Base-by-base conservation (phyloP, 2,329 filamentous ascomycete species). In the Exophiala mesophila region DNA sequence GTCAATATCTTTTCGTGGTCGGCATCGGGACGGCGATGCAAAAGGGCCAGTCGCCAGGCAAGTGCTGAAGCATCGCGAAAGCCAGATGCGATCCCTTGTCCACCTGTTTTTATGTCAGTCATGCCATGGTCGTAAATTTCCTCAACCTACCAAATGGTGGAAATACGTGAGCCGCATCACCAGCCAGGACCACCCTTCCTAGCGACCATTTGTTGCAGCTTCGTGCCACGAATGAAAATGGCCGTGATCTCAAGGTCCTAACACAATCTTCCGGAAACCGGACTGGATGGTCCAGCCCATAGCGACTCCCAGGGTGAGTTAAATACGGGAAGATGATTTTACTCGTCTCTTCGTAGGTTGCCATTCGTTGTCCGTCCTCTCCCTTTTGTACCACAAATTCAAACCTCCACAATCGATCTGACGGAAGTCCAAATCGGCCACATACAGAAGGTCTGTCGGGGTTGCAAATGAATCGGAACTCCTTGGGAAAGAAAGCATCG, bases 41-140 rank as follows among this genome's bases (percentile, higher is more conserved):
- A 56, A 1, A 63, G 36, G 5, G 55, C 54, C 2, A 67, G 55
- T 5, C 65, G 58, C 65, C 64, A 68, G 9, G 64, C 57, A 3
- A 69, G 50, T 1, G 56, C 54, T 7, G 55, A 44, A 1, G 64
- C 64, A 41, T 68, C 65, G 15, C 66, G 58, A 38, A 69, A 63
- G 2, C 66, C 66, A 2, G 61, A 65, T 2, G 60, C 58, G 24
- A 68, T 68, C 2, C 66, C 66, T 49, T 68, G 66, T 2, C 65
- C 66, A n/a, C 48, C 48, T 51, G 12, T n/a, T 13, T n/a, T n/a
- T 3, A 32, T 8, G 23, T 15, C 12, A 20, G 20, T 37, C 35
- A 28, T n/a, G n/a, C n/a, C n/a, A n/a, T n/a, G n/a, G n/a, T n/a
- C 20, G 21, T 24, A 20, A 8, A 19, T 9, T 19, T 3, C n/a